These are phyloP conservation scores for Cetradonia linearis DNA, from an alignment of 495 filamentous ascomycete genomes.

Conservation along the genomic window DNA sequence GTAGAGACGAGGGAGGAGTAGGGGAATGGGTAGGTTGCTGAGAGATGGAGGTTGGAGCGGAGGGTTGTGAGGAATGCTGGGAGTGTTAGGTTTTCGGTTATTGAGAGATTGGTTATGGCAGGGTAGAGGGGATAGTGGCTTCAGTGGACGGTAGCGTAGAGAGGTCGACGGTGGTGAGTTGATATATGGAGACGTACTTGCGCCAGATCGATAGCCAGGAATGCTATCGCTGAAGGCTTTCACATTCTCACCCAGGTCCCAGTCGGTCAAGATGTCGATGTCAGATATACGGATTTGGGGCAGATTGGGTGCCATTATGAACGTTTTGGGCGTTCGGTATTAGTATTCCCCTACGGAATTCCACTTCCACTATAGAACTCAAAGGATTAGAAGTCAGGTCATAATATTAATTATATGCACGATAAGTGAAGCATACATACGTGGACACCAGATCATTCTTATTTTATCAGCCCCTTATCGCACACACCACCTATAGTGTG, in stretches of 20 bases:
- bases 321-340: not conserved
- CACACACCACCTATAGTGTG: not conserved
- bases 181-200: constrained; percentile 18
- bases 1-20: constrained; percentile 19
- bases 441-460: not conserved
- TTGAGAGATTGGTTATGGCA: not conserved
- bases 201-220: constrained; percentile 23
- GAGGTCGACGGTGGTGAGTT: not conserved
- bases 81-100: not conserved
- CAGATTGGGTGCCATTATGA: constrained; percentile 11
- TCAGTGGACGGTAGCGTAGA: not conserved
- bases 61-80: constrained; percentile 27
- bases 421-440: not conserved
- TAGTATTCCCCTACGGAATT: not conserved
- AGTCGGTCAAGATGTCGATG: constrained; percentile 20
- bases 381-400: not conserved
- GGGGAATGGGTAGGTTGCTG: constrained; percentile 22
- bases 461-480: not conserved
- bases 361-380: not conserved
- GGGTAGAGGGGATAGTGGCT: not conserved
- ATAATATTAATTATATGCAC: not conserved
- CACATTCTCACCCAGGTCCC: constrained; percentile 21
- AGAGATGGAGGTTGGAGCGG: constrained; percentile 26
- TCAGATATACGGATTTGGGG: constrained; percentile 20
- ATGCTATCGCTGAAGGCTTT: constrained; percentile 21